phyloP scores from a whole-genome alignment of 768 basidiomycete species.

The Tulasnella sp. region DNA sequence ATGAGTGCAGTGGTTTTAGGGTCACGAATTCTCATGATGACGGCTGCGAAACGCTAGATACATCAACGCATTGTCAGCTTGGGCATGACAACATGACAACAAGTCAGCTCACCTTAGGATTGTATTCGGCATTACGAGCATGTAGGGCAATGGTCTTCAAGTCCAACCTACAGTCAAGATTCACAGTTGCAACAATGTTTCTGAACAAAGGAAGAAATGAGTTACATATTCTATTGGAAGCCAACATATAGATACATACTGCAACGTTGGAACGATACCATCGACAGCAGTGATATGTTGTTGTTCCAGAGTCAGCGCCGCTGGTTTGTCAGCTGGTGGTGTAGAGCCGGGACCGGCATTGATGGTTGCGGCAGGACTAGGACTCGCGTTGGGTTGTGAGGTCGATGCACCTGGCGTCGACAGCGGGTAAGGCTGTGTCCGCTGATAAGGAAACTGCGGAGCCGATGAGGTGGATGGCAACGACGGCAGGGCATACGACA shows the following conservation, averaged over 20 bases:
- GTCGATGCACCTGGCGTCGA: constrained; percentile 12
- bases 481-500: constrained; percentile 13
- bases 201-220: constrained; percentile 19
- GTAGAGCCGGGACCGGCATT: neutral
- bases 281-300: constrained; percentile 94
- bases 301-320: constrained; percentile 39
- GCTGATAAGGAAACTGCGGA: constrained; percentile 7
- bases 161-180: constrained; percentile 90
- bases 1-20: constrained; percentile 99
- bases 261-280: constrained; percentile 96
- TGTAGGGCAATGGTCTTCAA: constrained; percentile 97
- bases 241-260: constrained; percentile 31
- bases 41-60: constrained; percentile 96
- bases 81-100: neutral
- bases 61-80: constrained; percentile 16
- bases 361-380: constrained; percentile 11
- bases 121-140: constrained; percentile 97
- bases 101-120: constrained; percentile 87
- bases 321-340: constrained; percentile 4
- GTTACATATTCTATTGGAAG: constrained; percentile 3
- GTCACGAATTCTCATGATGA: constrained; percentile 99
- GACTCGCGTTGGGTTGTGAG: neutral
- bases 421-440: constrained; percentile 7
- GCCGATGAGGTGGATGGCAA: neutral
- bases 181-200: constrained; percentile 98